Conservation (phyloP, 1,284 basidiomycete genomes). For the Cutaneotrichosporon mucoides region DNA sequence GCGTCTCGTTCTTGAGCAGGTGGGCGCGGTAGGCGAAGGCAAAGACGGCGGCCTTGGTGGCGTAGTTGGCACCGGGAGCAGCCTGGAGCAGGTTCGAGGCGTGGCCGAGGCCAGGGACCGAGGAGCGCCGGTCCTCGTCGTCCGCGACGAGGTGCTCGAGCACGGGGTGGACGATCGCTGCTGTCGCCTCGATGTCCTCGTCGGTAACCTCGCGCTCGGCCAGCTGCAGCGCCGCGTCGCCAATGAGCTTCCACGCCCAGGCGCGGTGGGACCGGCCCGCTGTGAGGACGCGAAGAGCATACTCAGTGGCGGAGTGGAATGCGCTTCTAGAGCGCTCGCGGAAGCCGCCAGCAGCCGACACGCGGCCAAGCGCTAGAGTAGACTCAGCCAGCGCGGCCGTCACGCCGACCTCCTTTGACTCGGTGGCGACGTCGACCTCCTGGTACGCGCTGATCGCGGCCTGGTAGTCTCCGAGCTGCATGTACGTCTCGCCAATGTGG, state of each 20-base stretch:
- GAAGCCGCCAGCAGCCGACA: constrained; percentile 67
- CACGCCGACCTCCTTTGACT: constrained; percentile 61
- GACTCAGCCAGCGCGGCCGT: constrained; percentile 70
- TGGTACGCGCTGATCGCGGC: constrained; percentile 69
- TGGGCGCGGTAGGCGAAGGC: constrained; percentile 70
- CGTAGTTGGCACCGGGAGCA: constrained; percentile 35
- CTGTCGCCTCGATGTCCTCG: constrained; percentile 34
- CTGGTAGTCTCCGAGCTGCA: constrained; percentile 69
- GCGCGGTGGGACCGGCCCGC: constrained; percentile 60
- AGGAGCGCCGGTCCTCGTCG: constrained; percentile 39
- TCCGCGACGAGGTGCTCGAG: constrained; percentile 41
- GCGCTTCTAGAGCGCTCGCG: constrained; percentile 68
- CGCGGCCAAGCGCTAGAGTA: constrained; percentile 65
- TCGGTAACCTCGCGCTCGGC: constrained; percentile 49
- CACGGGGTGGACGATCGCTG: constrained; percentile 31
- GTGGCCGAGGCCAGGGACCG: constrained; percentile 39
- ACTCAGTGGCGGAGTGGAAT: constrained; percentile 59
- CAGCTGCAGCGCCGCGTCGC: constrained; percentile 70
- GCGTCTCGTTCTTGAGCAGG: constrained; percentile 61
- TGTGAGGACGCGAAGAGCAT: constrained; percentile 58
- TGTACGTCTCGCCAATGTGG: constrained; percentile 79
- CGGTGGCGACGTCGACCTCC: constrained; percentile 57
- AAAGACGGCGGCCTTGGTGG: constrained; percentile 60
- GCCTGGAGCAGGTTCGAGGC: constrained; percentile 35
- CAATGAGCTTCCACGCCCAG: constrained; percentile 80